Evolutionary conservation across 371 early-diverging fungal genomes (phyloP).

Genomic region (Saksenaea vasiformis): DNA sequence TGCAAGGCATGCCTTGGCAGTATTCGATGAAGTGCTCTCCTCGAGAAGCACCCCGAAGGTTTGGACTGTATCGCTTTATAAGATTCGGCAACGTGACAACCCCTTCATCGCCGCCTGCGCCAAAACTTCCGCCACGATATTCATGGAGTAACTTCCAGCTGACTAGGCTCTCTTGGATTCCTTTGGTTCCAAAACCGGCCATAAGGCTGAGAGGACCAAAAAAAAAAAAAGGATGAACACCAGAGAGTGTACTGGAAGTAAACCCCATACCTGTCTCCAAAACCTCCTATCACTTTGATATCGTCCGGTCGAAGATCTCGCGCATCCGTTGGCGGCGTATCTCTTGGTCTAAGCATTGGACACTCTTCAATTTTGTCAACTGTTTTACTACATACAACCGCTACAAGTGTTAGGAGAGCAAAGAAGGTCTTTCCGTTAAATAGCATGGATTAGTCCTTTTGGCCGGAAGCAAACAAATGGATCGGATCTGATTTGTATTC

Average conservation of each 20-base stretch:
- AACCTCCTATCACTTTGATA: constrained; percentile 22
- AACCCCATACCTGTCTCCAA: constrained; percentile 37
- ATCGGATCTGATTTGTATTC: too few relatives aligned
- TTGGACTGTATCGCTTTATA: constrained; percentile 37
- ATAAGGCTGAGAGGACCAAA: constrained; percentile 27
- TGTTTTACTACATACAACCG: not conserved
- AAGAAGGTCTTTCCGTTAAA: not conserved
- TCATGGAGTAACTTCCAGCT: constrained; percentile 26
- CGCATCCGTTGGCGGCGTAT: constrained; percentile 8
- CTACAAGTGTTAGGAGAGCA: not conserved
- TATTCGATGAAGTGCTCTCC: constrained; percentile 37
- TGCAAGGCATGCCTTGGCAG: constrained; percentile 24
- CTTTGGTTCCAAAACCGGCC: constrained; percentile 36
- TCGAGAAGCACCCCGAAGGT: constrained; percentile 33
- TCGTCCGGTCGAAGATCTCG: constrained; percentile 20
- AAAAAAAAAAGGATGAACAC: not conserved
- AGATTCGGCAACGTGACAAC: constrained; percentile 44
- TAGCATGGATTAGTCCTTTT: too few relatives aligned
- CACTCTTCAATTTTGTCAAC: constrained; percentile 21
- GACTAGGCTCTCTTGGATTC: constrained; percentile 14
- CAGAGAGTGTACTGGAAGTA: too few relatives aligned
- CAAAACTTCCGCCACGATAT: constrained; percentile 48
- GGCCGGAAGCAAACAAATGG: too few relatives aligned
- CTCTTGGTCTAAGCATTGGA: constrained; percentile 34
- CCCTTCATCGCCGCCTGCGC: constrained; percentile 44